Base-by-base conservation (phyloP, 140 eudicot genomes). In the Flaveria floridana region DNA sequence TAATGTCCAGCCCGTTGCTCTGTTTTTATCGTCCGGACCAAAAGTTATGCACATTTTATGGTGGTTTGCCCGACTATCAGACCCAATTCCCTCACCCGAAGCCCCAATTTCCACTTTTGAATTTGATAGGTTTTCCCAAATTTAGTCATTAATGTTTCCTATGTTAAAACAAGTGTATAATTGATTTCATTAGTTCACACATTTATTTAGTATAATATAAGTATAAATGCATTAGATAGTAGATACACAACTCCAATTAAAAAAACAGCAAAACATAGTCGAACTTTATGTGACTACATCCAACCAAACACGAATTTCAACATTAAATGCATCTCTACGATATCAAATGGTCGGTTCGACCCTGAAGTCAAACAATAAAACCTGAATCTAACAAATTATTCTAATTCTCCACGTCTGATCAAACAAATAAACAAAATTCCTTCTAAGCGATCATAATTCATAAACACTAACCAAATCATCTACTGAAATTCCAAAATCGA, bases 271-370 rank as follows among this genome's bases (percentile, higher is more conserved):
- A 44, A 44, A 44, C 12, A 44, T 44, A 9, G 66, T 56, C 19
- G 30, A 56, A n/a, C 30, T 28, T 62, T 30, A 30, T 30, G 25
- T 7, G 13, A 64, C 48, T 64, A 15, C 2, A 64, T 18, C 30
- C 28, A 65, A 16, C 30, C 52, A 37, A n/a, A 8, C 71, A 37
- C 28, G 6, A 37, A 41, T 37, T 61, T 66, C 47, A 20, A 20
- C 46, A 2, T 4, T 16, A 51, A 65, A 57, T 68, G 62, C 81
- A 56, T 42, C 81, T 77, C 57, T 77, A 69, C 76, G 48, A 68
- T 41, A 77, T 68, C n/a, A 77, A 16, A 66, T 16, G 37, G 65
- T 44, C 39, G 51, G 65, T 53, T 53, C 30, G 19, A 11, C 47
- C 34, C 66, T 39, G 34, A 53, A 16, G 55, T 37, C 76, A 72